phyloP scores from a whole-genome alignment of 192 early-diverging fungal genomes.

The Lunasporangiospora selenospora region DNA sequence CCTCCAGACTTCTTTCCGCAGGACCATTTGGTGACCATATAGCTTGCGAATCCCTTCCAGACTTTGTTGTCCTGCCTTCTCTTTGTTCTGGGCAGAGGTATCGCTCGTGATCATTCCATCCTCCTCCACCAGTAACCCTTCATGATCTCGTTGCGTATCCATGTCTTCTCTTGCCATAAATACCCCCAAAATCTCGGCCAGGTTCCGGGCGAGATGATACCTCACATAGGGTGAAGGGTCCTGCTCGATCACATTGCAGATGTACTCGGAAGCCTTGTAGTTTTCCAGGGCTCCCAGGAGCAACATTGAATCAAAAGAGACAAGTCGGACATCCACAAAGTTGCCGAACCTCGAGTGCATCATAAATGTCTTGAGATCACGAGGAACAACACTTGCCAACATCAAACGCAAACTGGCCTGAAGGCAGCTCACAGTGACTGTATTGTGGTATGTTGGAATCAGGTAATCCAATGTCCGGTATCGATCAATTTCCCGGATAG shows the following conservation, averaged over 20 bases:
- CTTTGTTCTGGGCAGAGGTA: slow-evolving; percentile 14
- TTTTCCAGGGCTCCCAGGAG: slow-evolving; percentile 70
- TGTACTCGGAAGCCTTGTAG: slow-evolving; percentile 54
- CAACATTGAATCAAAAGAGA: slow-evolving; percentile 78
- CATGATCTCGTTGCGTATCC: slow-evolving; percentile 3
- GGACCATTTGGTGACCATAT: slow-evolving; percentile 32
- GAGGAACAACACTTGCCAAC: slow-evolving; percentile 67
- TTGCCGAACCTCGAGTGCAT: slow-evolving; percentile 77
- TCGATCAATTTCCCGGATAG: slow-evolving; percentile 77
- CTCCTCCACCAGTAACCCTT: slow-evolving; percentile 58
- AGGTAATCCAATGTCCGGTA: slow-evolving; percentile 80
- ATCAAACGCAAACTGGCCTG: slow-evolving; percentile 74
- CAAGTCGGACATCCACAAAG: slow-evolving; percentile 71
- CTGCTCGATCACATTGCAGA: slow-evolving; percentile 63
- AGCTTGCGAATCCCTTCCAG: slow-evolving; percentile 22
- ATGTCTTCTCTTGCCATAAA: slow-evolving; percentile 46
- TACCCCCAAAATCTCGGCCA: slow-evolving; percentile 55
- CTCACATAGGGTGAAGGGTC: slow-evolving; percentile 71
- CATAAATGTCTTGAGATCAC: slow-evolving; percentile 74
- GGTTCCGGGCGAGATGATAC: slow-evolving; percentile 58
- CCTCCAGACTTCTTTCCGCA: slow-evolving; percentile 31
- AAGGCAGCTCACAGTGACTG: slow-evolving; percentile 82
- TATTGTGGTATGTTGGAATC: slow-evolving; percentile 87
- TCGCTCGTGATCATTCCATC: slow-evolving; percentile 45
- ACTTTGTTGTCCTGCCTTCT: slow-evolving; percentile 21